A percentile compares a stretch with the other conserved stretches of the same genome.
These are phyloP conservation scores for Carex littledalei DNA, from an alignment of 176 grass and related monocot genomes.

Conservation along the genomic window DNA sequence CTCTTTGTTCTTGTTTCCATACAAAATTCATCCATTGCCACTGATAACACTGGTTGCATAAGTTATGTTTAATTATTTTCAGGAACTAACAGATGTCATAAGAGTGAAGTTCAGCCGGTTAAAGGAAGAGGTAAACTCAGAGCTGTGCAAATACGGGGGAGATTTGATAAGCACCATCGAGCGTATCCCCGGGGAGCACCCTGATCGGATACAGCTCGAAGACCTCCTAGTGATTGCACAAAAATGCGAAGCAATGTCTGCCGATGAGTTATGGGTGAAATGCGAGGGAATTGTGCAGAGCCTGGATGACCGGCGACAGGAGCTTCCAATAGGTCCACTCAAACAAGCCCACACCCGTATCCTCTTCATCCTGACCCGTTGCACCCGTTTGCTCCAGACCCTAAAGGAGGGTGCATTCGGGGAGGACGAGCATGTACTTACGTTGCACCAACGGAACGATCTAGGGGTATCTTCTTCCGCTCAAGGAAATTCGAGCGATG, in stretches of 20 bases:
- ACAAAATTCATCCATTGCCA: background rate
- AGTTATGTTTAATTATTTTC: conserved; percentile 7
- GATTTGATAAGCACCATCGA: conserved; percentile 67
- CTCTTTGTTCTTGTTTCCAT: background rate
- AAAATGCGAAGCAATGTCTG: conserved; percentile 71
- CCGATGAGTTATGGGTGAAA: conserved; percentile 65
- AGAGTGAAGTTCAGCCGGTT: conserved; percentile 61
- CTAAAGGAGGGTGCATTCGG: conserved; percentile 50
- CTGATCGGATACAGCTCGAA: conserved; percentile 46
- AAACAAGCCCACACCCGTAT: conserved; percentile 75
- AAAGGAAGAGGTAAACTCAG: conserved; percentile 70
- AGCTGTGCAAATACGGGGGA: conserved; percentile 66
- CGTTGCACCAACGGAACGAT: conserved; percentile 71
- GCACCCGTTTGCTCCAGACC: conserved; percentile 82
- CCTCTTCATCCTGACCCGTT: conserved; percentile 89
- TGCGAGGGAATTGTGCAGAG: conserved; percentile 79
- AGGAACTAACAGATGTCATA: conserved; percentile 69
- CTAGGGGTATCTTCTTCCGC: conserved; percentile 57
- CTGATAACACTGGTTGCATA: conserved; percentile 1
- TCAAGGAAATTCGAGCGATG: conserved; percentile 27
- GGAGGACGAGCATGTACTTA: conserved; percentile 34
- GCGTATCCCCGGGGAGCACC: background rate
- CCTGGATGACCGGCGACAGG: conserved; percentile 77
- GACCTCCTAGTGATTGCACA: conserved; percentile 78
- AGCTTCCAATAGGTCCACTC: conserved; percentile 41